Evolutionary conservation across 495 filamentous ascomycete species (phyloP), one percentile per base, ranked within the genome.

Genomic region (Parachaetomium inaequale): DNA sequence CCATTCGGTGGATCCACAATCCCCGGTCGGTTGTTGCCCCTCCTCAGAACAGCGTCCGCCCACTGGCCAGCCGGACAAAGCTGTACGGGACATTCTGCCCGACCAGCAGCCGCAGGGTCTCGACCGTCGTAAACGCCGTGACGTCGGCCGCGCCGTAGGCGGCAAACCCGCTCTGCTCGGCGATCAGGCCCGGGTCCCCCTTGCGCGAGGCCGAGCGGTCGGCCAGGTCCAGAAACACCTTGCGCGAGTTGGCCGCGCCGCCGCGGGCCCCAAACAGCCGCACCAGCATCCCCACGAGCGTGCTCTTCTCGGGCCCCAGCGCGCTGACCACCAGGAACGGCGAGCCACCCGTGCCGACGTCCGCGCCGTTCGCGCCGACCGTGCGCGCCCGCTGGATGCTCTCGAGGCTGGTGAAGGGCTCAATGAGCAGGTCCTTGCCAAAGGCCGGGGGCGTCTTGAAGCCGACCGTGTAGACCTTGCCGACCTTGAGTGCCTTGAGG

Each of bases 11-110:
- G n/a, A n/a, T n/a, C n/a, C n/a, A n/a, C n/a, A 34, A 34, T 5
- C 11, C 32, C 6, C 32, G 11, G 32, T 5, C 32, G 5, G 6
- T 34, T 6, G 32, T 34, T 46, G 42, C 17, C 19, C 7, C 36
- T 3, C 17, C 40, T 75, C 77, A 88, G 73, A 85, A 91, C 69
- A 91, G 70, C 26, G 84, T 82, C 62, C 88, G 73, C 17, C 89
- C 89, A 64, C 86, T 87, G 8, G 89, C 88, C 76, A 93, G 78
- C 42, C 89, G 73, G 38, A 92, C 90, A 76, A 94, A 94, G 74
- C 90, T 90, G 76, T 90, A 92, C 28, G 88, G 88, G 38, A 94
- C 89, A 70, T 92, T 92, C 78, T 92, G 87, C 17, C 90, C 90
- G 10, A 93, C 89, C 10, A 94, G 78, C 63, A 93, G 66, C 49